Conservation (phyloP, 2,329 filamentous ascomycete genomes). For the Claviceps capensis region DNA sequence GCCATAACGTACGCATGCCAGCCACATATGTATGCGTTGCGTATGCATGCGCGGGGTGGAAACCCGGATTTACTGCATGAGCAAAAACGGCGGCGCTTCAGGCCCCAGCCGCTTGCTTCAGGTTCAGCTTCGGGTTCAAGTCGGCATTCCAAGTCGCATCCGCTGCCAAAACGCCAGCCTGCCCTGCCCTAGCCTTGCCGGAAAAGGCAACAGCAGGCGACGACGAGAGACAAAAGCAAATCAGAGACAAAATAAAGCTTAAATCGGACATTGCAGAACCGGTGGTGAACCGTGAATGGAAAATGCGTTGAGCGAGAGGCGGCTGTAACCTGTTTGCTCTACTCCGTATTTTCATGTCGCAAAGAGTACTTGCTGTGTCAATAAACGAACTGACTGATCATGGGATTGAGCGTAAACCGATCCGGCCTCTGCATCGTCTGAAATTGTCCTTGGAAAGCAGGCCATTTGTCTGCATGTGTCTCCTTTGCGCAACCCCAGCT, state of each 20-base stretch:
- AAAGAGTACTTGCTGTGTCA: neutral
- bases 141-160: neutral
- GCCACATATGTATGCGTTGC: neutral
- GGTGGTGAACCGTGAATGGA: neutral
- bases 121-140: neutral
- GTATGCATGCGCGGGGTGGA: neutral
- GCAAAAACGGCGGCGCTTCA: neutral
- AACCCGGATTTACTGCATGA: neutral
- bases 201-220: neutral
- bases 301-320: neutral
- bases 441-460: neutral
- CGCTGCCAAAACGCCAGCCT: neutral
- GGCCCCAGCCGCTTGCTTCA: neutral
- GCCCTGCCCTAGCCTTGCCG: neutral
- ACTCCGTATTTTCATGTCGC: neutral
- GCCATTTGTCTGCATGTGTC: neutral
- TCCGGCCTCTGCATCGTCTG: neutral
- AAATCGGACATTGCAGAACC: neutral
- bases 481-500: too few relatives aligned
- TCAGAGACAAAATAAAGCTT: neutral
- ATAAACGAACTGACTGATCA: neutral
- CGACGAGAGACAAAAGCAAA: neutral
- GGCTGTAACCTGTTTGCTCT: neutral
- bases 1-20: neutral
- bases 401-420: neutral